phyloP scores from a whole-genome alignment of 495 filamentous ascomycete genomes.

The Cudoniella acicularis region DNA sequence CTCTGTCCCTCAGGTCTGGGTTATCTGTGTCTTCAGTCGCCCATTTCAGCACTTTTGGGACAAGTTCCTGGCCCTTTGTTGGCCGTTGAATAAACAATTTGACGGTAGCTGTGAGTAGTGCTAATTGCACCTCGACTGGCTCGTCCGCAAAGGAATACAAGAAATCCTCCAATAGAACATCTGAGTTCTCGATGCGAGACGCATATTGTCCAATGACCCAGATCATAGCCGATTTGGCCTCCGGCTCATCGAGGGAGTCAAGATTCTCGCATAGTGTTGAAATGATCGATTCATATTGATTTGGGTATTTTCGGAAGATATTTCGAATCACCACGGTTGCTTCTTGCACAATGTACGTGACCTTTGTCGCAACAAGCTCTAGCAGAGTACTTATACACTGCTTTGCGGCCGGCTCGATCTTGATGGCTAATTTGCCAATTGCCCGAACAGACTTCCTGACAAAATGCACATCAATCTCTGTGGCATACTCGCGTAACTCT shows the following conservation, averaged over 20 bases:
- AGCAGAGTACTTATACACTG: slow-evolving; percentile 90
- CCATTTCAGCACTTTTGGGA: slow-evolving; percentile 96
- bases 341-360: slow-evolving; percentile 99
- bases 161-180: slow-evolving; percentile 92
- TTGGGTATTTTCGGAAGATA: slow-evolving; percentile 98
- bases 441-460: slow-evolving; percentile 96
- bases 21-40: slow-evolving; percentile 99
- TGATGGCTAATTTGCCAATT: slow-evolving; percentile 97
- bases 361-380: slow-evolving; percentile 94
- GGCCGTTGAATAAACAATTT: slow-evolving; percentile 98
- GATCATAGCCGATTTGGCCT: slow-evolving; percentile 98
- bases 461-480: slow-evolving; percentile 98
- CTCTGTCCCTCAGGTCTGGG: slow-evolving; percentile 89
- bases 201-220: slow-evolving; percentile 99
- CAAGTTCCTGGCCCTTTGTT: slow-evolving; percentile 88
- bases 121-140: slow-evolving; percentile 90
- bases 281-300: slow-evolving; percentile 98
- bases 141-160: slow-evolving; percentile 91
- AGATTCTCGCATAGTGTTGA: slow-evolving; percentile 91
- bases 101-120: slow-evolving; percentile 91
- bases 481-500: slow-evolving; percentile 94
- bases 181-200: slow-evolving; percentile 92
- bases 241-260: slow-evolving; percentile 96
- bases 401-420: slow-evolving; percentile 90
- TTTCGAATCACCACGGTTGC: slow-evolving; percentile 99